phyloP scores from a whole-genome alignment of 495 filamentous ascomycete species.

The Delitschia confertaspora region DNA sequence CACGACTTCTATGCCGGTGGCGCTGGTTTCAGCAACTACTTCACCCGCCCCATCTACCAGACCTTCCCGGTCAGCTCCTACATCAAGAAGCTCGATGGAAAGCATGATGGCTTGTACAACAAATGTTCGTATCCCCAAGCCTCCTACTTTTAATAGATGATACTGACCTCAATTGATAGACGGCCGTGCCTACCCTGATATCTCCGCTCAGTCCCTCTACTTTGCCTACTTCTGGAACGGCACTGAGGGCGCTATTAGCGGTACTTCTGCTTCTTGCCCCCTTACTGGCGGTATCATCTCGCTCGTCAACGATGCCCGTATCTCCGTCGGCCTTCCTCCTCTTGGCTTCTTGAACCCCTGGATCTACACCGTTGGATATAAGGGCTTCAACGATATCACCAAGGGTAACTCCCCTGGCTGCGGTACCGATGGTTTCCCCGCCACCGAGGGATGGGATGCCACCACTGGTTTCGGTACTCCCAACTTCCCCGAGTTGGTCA shows the following conservation, averaged over 20 bases:
- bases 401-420: conserved; percentile 31
- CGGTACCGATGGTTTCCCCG: conserved; percentile 30
- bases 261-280: conserved; percentile 34
- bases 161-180: conserved; percentile 11
- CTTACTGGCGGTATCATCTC: conserved; percentile 30
- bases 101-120: conserved; percentile 35
- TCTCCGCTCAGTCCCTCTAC: conserved; percentile 33
- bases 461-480: conserved; percentile 34
- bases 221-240: conserved; percentile 32
- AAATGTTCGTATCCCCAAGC: conserved; percentile 1
- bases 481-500: conserved; percentile 15
- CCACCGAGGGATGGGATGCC: conserved; percentile 33
- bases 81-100: conserved; percentile 24
- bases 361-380: conserved; percentile 32
- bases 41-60: conserved; percentile 32
- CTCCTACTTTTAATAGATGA: neutral
- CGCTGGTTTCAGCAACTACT: conserved; percentile 36
- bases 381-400: conserved; percentile 33
- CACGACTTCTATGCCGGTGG: conserved; percentile 27
- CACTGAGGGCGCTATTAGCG: conserved; percentile 28
- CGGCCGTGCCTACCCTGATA: conserved; percentile 35
- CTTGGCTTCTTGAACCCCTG: conserved; percentile 39
- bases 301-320: conserved; percentile 34
- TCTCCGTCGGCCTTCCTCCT: conserved; percentile 29
- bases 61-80: conserved; percentile 29